These are phyloP conservation scores for Capronia coronata DNA, from an alignment of 2,329 filamentous ascomycete genomes.

Conservation along the genomic window DNA sequence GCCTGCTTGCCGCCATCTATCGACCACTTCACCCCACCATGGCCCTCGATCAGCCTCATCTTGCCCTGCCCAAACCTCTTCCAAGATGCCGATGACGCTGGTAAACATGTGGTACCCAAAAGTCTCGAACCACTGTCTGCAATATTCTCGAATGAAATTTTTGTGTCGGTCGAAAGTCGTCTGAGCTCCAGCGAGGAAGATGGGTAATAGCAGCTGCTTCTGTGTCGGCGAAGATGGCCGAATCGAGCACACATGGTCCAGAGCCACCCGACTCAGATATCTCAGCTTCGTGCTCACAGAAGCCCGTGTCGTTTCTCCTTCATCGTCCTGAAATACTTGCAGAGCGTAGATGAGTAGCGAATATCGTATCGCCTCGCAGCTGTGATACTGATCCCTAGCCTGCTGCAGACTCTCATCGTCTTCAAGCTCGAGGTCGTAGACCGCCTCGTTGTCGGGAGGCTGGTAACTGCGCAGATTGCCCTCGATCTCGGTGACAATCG, in stretches of 20 bases:
- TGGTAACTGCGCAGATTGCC: conserved; percentile 6
- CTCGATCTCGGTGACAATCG: conserved; percentile 10
- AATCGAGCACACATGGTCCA: conserved; percentile 12
- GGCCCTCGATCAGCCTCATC: neutral
- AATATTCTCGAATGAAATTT: conserved; percentile 6
- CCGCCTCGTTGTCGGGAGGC: conserved; percentile 5
- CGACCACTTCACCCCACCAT: conserved; percentile 15
- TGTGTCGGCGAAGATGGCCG: neutral
- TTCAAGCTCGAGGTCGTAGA: conserved; percentile 4
- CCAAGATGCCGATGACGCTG: conserved; percentile 10
- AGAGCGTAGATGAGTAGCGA: conserved; percentile 15
- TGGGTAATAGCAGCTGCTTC: conserved; percentile 7
- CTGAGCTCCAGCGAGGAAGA: conserved; percentile 17
- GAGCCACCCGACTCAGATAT: neutral
- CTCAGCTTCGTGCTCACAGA: conserved; percentile 1
- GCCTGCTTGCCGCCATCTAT: neutral
- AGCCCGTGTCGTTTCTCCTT: neutral
- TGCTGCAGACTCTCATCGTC: conserved; percentile 14
- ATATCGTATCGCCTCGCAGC: conserved; percentile 12
- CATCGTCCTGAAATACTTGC: conserved; percentile 9
- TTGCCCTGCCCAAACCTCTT: conserved; percentile 15
- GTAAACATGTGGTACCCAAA: conserved; percentile 17
- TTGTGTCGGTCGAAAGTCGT: neutral
- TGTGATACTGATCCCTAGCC: conserved; percentile 11
- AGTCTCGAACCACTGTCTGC: conserved; percentile 9